These are phyloP conservation scores for Metschnikowia proteae DNA, from an alignment of 805 yeast species.

Conservation along the genomic window DNA sequence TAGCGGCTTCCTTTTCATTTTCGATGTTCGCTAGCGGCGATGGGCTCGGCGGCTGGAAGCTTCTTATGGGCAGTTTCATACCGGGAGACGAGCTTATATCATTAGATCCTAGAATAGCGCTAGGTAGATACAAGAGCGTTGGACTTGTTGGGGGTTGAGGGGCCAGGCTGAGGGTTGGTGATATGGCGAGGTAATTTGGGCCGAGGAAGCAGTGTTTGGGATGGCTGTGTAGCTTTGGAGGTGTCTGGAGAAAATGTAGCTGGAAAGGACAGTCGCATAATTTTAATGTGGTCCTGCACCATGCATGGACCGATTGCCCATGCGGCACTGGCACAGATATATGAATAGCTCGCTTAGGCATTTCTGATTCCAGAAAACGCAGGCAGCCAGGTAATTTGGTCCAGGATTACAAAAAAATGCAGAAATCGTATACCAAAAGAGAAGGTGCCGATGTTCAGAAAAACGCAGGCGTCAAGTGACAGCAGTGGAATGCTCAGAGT, in stretches of 20 bases:
- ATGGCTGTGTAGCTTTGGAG: neutral
- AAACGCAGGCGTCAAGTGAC: too few relatives aligned
- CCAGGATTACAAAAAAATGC: too few relatives aligned
- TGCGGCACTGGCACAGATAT: neutral
- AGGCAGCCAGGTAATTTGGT: too few relatives aligned
- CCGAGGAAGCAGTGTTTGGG: neutral
- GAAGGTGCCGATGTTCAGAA: too few relatives aligned
- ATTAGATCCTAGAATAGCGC: neutral
- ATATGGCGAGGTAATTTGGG: neutral
- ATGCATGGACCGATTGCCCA: slow-evolving; percentile 3
- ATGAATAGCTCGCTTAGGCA: neutral
- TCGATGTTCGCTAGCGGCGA: slow-evolving; percentile 15
- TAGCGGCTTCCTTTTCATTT: neutral
- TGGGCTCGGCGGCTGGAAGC: slow-evolving; percentile 20
- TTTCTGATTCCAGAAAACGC: too few relatives aligned
- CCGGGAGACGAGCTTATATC: neutral
- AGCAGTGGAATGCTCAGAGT: too few relatives aligned
- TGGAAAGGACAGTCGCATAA: slow-evolving; percentile 1
- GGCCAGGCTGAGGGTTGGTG: neutral
- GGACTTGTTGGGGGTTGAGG: neutral
- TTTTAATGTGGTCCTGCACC: slow-evolving; percentile 1
- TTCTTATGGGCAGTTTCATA: slow-evolving; percentile 10
- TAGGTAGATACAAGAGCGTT: neutral
- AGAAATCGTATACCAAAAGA: too few relatives aligned
- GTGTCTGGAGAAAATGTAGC: neutral